Evolutionary conservation across 371 early-diverging fungal species (phyloP), one percentile per base, ranked within the genome.

Genomic region (Parasitella parasitica): DNA sequence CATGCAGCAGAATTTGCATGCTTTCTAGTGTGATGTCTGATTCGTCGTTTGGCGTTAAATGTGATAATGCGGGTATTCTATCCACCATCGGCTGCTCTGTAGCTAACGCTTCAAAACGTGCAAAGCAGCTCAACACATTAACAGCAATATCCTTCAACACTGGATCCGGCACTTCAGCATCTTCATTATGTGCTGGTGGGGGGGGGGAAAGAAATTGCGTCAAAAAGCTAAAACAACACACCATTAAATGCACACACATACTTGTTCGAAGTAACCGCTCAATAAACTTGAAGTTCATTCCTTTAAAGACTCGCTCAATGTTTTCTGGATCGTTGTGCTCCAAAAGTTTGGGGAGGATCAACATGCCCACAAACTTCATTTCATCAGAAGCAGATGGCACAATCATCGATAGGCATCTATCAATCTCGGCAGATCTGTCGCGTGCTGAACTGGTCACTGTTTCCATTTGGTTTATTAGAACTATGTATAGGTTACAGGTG

Each of bases 281-380:
- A 59, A 81, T 67, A 53, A 81, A 81, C 39, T 69, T 73, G 53
- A 81, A 81, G 38, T 81, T 81, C 81, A 81, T 81, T 46, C 72
- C 75, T 43, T 76, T 67, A 50, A 76, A 81, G 0, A 76, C 81
- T 57, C 61, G 71, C 39, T 73, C 70, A 1, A 81, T 58, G 6
- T 67, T 43, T n/a, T 66, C 62, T 3, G 38, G 36, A 16, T 76
- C 64, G 54, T 75, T 69, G n/a, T 73, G 71, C 30, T 80, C 65
- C 0, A 84, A 56, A 6, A 84, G 57, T 43, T 78, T 72, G 6
- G 84, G 84, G 8, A 84, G 52, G n/a, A 84, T 67, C 38, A 80
- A 63, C 71, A 84, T 77, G 9, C 79, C 84, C 13, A 80, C 79
- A 67, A 84, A 84, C 26, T 81, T 81, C 15, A 73, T 75, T 38